Conservation (phyloP, 2,329 filamentous ascomycete genomes). For the Trichoderma guizhouense region DNA sequence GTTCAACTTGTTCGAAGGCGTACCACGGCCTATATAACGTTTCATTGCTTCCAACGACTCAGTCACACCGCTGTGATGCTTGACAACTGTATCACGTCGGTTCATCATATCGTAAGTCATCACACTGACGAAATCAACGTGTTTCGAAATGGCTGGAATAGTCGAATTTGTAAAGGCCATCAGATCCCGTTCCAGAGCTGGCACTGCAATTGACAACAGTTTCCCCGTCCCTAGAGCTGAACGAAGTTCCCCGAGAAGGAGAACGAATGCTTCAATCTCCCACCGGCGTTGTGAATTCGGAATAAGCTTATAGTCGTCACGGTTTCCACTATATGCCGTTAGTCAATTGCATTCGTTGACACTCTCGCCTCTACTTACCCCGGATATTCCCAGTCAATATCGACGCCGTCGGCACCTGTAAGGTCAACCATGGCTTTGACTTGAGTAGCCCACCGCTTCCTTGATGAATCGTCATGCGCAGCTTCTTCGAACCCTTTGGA, state of each 20-base stretch:
- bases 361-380: constrained; percentile 32
- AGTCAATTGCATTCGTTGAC: neutral
- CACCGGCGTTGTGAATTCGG: constrained; percentile 58
- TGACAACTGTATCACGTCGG: constrained; percentile 60
- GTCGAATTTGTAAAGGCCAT: constrained; percentile 61
- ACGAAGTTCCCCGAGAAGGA: constrained; percentile 58
- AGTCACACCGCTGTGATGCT: constrained; percentile 62
- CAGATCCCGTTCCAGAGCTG: constrained; percentile 62
- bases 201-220: constrained; percentile 65
- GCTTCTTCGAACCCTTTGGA: constrained; percentile 59
- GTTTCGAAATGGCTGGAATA: constrained; percentile 54
- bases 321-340: constrained; percentile 52
- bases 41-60: constrained; percentile 53
- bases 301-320: constrained; percentile 63
- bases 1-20: constrained; percentile 52
- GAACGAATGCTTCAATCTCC: constrained; percentile 62
- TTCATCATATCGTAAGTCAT: constrained; percentile 72
- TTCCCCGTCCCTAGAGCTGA: constrained; percentile 53
- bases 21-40: constrained; percentile 56
- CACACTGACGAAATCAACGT: constrained; percentile 65
- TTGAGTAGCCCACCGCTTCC: constrained; percentile 60
- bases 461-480: constrained; percentile 48
- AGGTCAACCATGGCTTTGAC: constrained; percentile 59
- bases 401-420: constrained; percentile 62
- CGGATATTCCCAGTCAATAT: constrained; percentile 65